These are phyloP conservation scores for Papilionanthe hybrid DNA, from an alignment of 116 monocot genomes.

Conservation along the genomic window DNA sequence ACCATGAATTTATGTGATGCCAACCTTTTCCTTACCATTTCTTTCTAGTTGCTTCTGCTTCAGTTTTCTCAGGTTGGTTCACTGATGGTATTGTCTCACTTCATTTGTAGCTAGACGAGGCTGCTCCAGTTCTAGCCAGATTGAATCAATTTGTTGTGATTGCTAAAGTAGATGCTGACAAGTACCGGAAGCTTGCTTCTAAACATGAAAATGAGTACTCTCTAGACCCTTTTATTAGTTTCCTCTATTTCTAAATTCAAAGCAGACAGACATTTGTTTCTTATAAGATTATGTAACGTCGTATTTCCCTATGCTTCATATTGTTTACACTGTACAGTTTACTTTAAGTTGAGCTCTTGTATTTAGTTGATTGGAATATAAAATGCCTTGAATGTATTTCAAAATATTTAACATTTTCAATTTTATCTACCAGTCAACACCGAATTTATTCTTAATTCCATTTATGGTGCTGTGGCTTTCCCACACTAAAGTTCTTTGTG, in stretches of 20 bases:
- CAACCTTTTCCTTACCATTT: no score
- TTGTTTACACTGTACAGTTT: no score
- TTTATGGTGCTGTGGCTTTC: conserved; percentile 72
- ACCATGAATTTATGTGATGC: no score
- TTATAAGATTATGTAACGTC: no score
- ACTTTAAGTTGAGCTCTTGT: no score
- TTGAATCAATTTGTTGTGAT: conserved; percentile 57
- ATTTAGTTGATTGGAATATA: no score
- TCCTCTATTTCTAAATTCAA: neutral
- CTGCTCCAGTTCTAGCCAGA: conserved; percentile 63
- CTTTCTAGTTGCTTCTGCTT: no score
- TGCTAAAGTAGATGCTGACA: conserved; percentile 90
- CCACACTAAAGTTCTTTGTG: conserved; percentile 83
- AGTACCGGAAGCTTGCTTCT: conserved; percentile 65
- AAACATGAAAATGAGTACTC: conserved; percentile 94
- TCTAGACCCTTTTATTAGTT: neutral
- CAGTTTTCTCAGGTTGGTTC: no score
- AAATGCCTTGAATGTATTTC: no score
- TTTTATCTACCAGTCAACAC: neutral
- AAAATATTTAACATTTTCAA: neutral
- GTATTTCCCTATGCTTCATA: no score
- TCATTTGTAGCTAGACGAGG: conserved; percentile 74
- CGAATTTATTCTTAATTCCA: neutral
- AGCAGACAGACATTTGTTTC: neutral
- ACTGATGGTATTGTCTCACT: neutral